These are phyloP conservation scores for Picea abies DNA, from an alignment of 83 land plant genomes.

Conservation along the genomic window DNA sequence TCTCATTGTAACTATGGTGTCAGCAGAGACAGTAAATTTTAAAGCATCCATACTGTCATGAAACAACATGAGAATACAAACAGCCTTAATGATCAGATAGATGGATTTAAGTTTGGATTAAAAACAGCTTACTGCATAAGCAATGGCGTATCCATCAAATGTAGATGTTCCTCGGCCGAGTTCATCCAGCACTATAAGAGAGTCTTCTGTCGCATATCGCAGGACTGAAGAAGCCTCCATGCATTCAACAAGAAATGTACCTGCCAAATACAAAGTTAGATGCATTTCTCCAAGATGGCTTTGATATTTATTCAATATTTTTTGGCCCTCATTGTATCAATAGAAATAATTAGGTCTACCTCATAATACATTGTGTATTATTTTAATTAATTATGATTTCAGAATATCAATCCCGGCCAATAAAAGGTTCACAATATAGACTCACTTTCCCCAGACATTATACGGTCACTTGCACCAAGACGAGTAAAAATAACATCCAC, in stretches of 20 bases:
- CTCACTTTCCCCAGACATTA: constrained; percentile 98
- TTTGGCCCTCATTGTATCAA: neutral
- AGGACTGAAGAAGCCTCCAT: constrained; percentile 87
- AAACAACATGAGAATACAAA: neutral
- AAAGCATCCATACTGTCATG: neutral
- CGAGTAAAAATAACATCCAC: constrained; percentile 89
- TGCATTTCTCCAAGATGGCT: neutral
- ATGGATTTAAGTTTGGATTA: neutral
- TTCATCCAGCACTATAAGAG: constrained; percentile 95
- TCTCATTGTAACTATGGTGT: neutral
- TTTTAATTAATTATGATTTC: neutral
- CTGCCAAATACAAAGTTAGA: constrained; percentile 32
- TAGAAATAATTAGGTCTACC: neutral
- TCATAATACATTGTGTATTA: neutral
- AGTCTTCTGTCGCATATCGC: constrained; percentile 76
- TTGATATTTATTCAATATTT: neutral
- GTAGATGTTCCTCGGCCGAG: constrained; percentile 96
- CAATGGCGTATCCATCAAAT: constrained; percentile 97
- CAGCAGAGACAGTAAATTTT: neutral
- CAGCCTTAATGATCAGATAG: neutral
- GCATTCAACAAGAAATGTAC: constrained; percentile 91
- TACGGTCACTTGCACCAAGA: constrained; percentile 94
- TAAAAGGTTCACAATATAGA: neutral
- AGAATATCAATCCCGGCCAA: neutral
- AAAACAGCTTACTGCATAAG: constrained; percentile 78